Conservation (phyloP, 1,284 basidiomycete genomes). For the Grifola frondosa region DNA sequence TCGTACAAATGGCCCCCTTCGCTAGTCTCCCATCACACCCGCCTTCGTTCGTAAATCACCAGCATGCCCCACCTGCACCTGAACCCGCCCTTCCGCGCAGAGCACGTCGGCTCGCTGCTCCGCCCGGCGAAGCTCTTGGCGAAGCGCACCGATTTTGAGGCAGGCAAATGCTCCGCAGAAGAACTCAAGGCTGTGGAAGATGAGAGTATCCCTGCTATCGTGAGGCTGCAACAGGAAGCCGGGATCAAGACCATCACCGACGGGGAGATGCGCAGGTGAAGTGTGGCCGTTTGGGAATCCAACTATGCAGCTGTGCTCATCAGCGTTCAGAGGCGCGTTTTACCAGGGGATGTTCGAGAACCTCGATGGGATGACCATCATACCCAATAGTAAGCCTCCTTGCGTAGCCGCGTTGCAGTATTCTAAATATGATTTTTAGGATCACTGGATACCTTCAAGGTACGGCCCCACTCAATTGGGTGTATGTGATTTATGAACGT, state of each 20-base stretch:
- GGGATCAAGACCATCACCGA: constrained; percentile 48
- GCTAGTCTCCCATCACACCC: constrained; percentile 2
- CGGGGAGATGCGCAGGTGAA: constrained; percentile 42
- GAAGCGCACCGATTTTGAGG: constrained; percentile 36
- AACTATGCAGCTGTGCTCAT: too few relatives aligned
- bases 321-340: constrained; percentile 44
- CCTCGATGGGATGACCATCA: constrained; percentile 58
- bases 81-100: constrained; percentile 36
- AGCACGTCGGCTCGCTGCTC: constrained; percentile 47
- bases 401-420: constrained; percentile 7
- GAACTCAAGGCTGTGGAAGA: constrained; percentile 41
- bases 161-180: constrained; percentile 34
- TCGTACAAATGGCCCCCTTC: too few relatives aligned
- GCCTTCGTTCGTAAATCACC: too few relatives aligned
- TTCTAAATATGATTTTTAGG: constrained; percentile 20
- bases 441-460: constrained; percentile 35
- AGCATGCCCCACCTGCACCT: constrained; percentile 15
- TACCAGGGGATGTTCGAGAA: constrained; percentile 60
- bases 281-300: too few relatives aligned
- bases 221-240: constrained; percentile 40
- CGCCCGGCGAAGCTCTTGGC: constrained; percentile 41
- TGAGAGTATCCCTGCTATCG: constrained; percentile 30
- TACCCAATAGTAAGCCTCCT: constrained; percentile 48
- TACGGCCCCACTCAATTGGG: too few relatives aligned
- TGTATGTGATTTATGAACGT: too few relatives aligned